Conservation (phyloP, 2,329 filamentous ascomycete species). For the Falciphora oryzae region DNA sequence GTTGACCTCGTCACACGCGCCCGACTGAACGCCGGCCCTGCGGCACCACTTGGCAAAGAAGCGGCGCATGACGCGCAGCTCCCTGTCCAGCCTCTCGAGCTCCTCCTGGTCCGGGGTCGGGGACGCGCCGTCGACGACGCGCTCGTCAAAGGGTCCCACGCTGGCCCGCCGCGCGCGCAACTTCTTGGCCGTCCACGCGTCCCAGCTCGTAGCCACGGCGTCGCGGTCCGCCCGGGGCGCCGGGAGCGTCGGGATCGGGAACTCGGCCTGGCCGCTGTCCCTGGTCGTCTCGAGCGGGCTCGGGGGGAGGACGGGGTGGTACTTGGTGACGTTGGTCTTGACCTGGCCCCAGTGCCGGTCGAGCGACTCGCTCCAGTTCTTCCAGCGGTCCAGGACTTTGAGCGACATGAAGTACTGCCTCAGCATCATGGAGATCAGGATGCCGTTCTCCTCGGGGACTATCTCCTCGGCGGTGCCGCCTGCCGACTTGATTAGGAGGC, state of each 20-base stretch:
- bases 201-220: constrained; percentile 25
- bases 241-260: constrained; percentile 12
- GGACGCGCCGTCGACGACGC: constrained; percentile 32
- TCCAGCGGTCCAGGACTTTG: constrained; percentile 76
- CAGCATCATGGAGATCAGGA: constrained; percentile 79
- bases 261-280: constrained; percentile 19
- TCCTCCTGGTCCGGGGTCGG: constrained; percentile 34
- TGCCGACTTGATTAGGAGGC: constrained; percentile 67
- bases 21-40: constrained; percentile 54
- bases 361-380: constrained; percentile 58
- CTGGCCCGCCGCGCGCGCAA: constrained; percentile 28
- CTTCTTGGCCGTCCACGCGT: constrained; percentile 30
- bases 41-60: constrained; percentile 70
- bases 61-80: constrained; percentile 57
- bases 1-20: constrained; percentile 48
- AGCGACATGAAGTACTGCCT: constrained; percentile 88
- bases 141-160: constrained; percentile 36
- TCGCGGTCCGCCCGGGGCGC: background rate
- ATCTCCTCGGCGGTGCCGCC: constrained; percentile 73
- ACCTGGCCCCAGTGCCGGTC: constrained; percentile 61
- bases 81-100: constrained; percentile 36
- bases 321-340: constrained; percentile 52
- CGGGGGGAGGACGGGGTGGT: constrained; percentile 41
- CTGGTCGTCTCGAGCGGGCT: constrained; percentile 19
- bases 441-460: constrained; percentile 79